Base-by-base conservation (phyloP, 208 protist species). In the Angomonas desouzai region DNA sequence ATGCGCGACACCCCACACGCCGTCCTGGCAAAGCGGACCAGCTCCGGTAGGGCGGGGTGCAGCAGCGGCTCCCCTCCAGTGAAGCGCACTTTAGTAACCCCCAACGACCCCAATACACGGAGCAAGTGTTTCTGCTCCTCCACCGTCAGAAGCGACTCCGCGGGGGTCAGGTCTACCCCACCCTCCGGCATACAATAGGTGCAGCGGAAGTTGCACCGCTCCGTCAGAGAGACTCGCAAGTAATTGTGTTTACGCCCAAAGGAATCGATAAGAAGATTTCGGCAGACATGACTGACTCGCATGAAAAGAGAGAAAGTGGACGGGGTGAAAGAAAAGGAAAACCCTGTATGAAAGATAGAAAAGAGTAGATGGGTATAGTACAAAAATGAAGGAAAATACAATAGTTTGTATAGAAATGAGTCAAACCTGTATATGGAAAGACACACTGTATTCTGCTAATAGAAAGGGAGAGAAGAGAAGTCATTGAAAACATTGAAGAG, bases 311-410 rank as follows among this genome's bases (percentile, higher is more conserved):
- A 6, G n/a, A n/a, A n/a, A n/a, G n/a, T n/a, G n/a, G n/a, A n/a
- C n/a, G n/a, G n/a, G n/a, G n/a, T 51, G 6, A 51, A 51, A 51
- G n/a, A 51, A 51, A 51, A 51, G 45, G 45, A 29, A 34, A 57
- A 34, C 6, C 6, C 3, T 9, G 30, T 18, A 23, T 6, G n/a
- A n/a, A n/a, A n/a, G n/a, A n/a, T n/a, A n/a, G n/a, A n/a, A n/a
- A n/a, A n/a, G n/a, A n/a, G n/a, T n/a, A n/a, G n/a, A n/a, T n/a
- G n/a, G n/a, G n/a, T n/a, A n/a, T n/a, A n/a, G n/a, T n/a, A n/a
- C n/a, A n/a, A n/a, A n/a, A n/a, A n/a, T n/a, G n/a, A n/a, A n/a
- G n/a, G n/a, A n/a, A n/a, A n/a, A n/a, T n/a, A n/a, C n/a, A n/a
- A n/a, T n/a, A n/a, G n/a, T n/a, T n/a, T n/a, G n/a, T n/a, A n/a